Base-by-base conservation (phyloP, 768 basidiomycete species). In the Lanmaoa rubissima region DNA sequence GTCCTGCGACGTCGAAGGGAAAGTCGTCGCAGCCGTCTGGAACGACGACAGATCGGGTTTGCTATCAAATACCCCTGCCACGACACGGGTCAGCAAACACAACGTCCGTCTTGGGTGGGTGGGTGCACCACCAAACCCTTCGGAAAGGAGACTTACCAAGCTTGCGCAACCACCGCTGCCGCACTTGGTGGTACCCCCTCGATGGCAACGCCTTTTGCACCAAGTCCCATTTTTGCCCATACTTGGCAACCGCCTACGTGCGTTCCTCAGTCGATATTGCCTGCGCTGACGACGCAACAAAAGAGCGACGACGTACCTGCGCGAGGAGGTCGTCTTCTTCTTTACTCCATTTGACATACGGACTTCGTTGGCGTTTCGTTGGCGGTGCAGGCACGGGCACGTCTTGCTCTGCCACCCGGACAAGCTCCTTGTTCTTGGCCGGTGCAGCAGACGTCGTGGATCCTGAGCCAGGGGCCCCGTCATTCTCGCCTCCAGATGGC, bases 341-440 rank as follows among this genome's bases (percentile, higher is more conserved):
- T 50, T 72, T 76, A 24, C 67, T 77, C 75, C 76, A 76, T 48
- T 76, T 76, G 48, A 75, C 63, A 51, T 78, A 78, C 10, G 76
- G 74, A 54, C 73, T 77, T 34, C 75, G 65, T 42, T 69, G 70
- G 47, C 76, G 67, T 51, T 70, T 74, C 16, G 53, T 60, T n/a
- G 72, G 59, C 24, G 64, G 66, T 17, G 63, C 65, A 7, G 36
- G 17, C n/a, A 13, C 21, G 8, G 41, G 8, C 5, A 4, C 24
- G 40, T 71, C 74, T 32, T 70, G 74, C 14, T 74, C 75, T 1
- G 60, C 66, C 35, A 71, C 67, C 21, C 69, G 64, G 2, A 21
- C 39, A 24, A 69, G 58, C 2, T 61, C 65, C 57, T 64, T 71
- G 48, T 64, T 65, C 48, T 60, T 61, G 11, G 44, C 51, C 3